phyloP scores from a whole-genome alignment of 108 stramenopile species.

The Mediolabrus comicus region DNA sequence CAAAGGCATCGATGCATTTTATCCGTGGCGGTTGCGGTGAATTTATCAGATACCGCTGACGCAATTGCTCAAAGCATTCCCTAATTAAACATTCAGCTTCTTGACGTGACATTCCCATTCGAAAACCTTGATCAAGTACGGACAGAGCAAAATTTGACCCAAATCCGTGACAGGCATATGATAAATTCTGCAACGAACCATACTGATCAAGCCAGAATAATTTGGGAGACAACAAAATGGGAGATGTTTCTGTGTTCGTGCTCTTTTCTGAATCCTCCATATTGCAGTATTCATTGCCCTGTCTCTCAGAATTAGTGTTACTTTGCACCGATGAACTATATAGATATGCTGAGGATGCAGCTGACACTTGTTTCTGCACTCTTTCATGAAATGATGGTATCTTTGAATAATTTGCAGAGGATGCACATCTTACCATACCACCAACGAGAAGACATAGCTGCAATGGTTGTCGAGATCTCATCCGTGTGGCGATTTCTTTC shows the following conservation, averaged over 20 bases:
- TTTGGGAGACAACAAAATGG: constrained; percentile 36
- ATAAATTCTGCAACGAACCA: constrained; percentile 66
- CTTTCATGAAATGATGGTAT: constrained; percentile 18
- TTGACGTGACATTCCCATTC: constrained; percentile 47
- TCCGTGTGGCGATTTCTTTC: constrained; percentile 36
- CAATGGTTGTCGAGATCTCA: constrained; percentile 50
- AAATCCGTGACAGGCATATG: constrained; percentile 74
- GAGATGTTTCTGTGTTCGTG: not conserved
- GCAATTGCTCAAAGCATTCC: constrained; percentile 72
- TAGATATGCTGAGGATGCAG: constrained; percentile 25
- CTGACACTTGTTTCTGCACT: constrained; percentile 39
- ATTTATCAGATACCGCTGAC: constrained; percentile 71
- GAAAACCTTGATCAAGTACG: constrained; percentile 70
- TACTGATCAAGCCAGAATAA: constrained; percentile 83
- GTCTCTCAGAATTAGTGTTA: not conserved
- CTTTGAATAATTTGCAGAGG: not conserved
- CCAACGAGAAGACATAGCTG: constrained; percentile 65
- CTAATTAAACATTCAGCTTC: constrained; percentile 54
- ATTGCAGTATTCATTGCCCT: not conserved
- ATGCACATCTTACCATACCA: constrained; percentile 51
- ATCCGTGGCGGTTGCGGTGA: constrained; percentile 70
- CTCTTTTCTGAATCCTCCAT: not conserved
- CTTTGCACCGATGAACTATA: not conserved
- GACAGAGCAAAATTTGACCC: constrained; percentile 71
- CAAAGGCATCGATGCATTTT: constrained; percentile 68